Evolutionary conservation across 768 basidiomycete genomes (phyloP).

Genomic region (Amanita jacksonii): DNA sequence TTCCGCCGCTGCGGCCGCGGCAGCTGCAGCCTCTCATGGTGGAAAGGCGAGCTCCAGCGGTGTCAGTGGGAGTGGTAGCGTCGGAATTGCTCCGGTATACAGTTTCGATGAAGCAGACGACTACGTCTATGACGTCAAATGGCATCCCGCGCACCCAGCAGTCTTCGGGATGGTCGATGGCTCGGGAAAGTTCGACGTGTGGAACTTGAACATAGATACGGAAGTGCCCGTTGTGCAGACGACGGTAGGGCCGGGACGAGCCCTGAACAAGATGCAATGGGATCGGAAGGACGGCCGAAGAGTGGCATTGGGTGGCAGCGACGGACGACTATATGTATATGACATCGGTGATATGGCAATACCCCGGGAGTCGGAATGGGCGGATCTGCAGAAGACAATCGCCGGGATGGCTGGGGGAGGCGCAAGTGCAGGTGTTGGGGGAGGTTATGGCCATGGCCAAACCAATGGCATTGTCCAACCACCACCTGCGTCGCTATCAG

Average conservation of each 20-base stretch:
- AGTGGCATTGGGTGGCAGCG: slow-evolving; percentile 84
- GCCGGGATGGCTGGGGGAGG: slow-evolving; percentile 59
- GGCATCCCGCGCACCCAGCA: slow-evolving; percentile 95
- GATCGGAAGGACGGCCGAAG: slow-evolving; percentile 88
- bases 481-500: slow-evolving; percentile 1
- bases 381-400: slow-evolving; percentile 81
- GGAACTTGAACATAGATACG: slow-evolving; percentile 96
- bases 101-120: slow-evolving; percentile 98
- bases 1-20: slow-evolving; percentile 47
- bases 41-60: slow-evolving; percentile 5
- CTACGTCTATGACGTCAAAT: slow-evolving; percentile 97
- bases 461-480: slow-evolving; percentile 30
- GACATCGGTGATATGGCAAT: slow-evolving; percentile 89
- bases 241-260: slow-evolving; percentile 64
- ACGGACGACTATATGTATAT: slow-evolving; percentile 89
- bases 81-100: slow-evolving; percentile 62
- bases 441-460: slow-evolving; percentile 16
- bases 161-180: slow-evolving; percentile 92
- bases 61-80: neutral
- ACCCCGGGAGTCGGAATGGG: slow-evolving; percentile 89
- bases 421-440: neutral
- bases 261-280: slow-evolving; percentile 95
- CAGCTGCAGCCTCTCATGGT: slow-evolving; percentile 57
- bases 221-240: slow-evolving; percentile 95
- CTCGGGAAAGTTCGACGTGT: slow-evolving; percentile 90